Percentiles rank a stretch among this genome's conserved stretches.
phyloP scores from a whole-genome alignment of 1,284 basidiomycete species.

The Austropuccinia psidii region DNA sequence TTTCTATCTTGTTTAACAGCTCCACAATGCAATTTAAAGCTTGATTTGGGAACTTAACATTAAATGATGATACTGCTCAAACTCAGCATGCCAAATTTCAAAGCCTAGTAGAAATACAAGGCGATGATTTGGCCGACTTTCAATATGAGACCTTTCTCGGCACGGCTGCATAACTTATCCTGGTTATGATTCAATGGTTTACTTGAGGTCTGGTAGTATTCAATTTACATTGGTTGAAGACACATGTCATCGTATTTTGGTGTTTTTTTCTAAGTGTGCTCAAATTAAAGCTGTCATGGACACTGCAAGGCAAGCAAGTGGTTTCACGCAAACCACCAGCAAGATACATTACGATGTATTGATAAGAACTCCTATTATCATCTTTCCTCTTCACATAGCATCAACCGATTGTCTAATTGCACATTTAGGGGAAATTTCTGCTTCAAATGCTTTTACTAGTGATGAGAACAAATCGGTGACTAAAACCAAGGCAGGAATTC shows the following conservation, averaged over 20 bases:
- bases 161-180: constrained; percentile 58
- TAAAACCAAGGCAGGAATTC: constrained; percentile 65
- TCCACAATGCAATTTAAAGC: constrained; percentile 73
- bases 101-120: constrained; percentile 86
- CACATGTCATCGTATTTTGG: constrained; percentile 74
- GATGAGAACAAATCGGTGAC: constrained; percentile 55
- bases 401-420: constrained; percentile 68
- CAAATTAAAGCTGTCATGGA: constrained; percentile 74
- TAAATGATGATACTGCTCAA: constrained; percentile 67
- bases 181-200: constrained; percentile 78
- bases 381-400: constrained; percentile 69
- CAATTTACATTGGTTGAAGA: constrained; percentile 81
- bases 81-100: constrained; percentile 60
- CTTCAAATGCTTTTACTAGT: constrained; percentile 65
- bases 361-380: constrained; percentile 84
- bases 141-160: constrained; percentile 89
- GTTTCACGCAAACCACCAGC: constrained; percentile 58
- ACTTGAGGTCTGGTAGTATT: constrained; percentile 80
- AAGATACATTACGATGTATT: constrained; percentile 85
- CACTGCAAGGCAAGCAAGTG: constrained; percentile 76
- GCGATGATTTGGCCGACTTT: constrained; percentile 90
- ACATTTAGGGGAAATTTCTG: constrained; percentile 80
- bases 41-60: constrained; percentile 72
- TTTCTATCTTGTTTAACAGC: constrained; percentile 66
- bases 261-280: constrained; percentile 79